Evolutionary conservation across 805 yeast species (phyloP).

Genomic region (Candida quercuum): DNA sequence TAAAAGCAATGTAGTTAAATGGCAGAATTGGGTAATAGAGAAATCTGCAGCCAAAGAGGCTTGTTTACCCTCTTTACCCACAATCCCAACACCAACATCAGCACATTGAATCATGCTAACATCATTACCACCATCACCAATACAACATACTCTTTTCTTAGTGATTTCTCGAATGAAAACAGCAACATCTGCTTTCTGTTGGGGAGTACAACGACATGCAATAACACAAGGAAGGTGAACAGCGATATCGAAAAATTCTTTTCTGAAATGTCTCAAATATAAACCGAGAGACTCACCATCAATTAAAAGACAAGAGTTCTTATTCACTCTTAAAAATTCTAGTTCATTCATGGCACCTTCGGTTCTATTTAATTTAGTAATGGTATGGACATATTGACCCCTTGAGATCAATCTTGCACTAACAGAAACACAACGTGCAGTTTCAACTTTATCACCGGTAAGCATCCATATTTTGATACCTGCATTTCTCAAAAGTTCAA

Average conservation of each 20-base stretch:
- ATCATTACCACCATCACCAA: slow-evolving; percentile 99
- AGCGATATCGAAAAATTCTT: slow-evolving; percentile 75
- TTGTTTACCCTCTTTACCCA: slow-evolving; percentile 97
- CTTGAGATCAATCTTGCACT: slow-evolving; percentile 88
- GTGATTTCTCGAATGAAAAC: slow-evolving; percentile 69
- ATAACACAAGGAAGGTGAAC: slow-evolving; percentile 87
- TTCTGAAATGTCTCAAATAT: slow-evolving; percentile 54
- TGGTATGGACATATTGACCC: slow-evolving; percentile 88
- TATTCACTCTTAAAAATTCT: slow-evolving; percentile 64
- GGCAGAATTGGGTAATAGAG: slow-evolving; percentile 87
- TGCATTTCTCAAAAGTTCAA: slow-evolving; percentile 90
- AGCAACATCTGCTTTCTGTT: slow-evolving; percentile 97
- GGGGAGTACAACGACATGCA: slow-evolving; percentile 98
- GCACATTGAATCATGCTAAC: slow-evolving; percentile 99
- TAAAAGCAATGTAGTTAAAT: slow-evolving; percentile 74
- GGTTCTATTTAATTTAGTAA: slow-evolving; percentile 56
- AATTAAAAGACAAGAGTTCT: slow-evolving; percentile 64
- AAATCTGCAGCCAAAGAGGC: slow-evolving; percentile 97
- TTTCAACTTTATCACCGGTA: slow-evolving; percentile 98
- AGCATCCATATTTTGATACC: slow-evolving; percentile 99
- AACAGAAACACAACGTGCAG: slow-evolving; percentile 96
- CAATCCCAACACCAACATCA: slow-evolving; percentile 98
- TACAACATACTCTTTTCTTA: slow-evolving; percentile 89
- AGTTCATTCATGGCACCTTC: slow-evolving; percentile 68
- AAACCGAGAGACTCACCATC: slow-evolving; percentile 89